Conservation (phyloP, 495 filamentous ascomycete species). For the Tuber calosporum region DNA sequence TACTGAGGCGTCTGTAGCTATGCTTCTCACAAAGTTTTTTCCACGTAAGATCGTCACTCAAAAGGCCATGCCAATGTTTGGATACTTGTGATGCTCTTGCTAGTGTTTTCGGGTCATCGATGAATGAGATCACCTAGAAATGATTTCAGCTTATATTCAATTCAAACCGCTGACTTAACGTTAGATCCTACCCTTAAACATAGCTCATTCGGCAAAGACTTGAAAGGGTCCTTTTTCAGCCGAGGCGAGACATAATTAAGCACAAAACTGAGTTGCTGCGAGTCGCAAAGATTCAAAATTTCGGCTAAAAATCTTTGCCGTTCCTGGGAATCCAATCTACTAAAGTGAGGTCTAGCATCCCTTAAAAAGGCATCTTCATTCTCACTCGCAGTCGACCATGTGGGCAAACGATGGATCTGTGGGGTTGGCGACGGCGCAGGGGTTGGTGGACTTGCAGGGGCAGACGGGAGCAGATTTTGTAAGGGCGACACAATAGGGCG, state of each 20-base stretch:
- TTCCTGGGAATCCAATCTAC: slow-evolving; percentile 44
- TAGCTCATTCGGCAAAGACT: slow-evolving; percentile 78
- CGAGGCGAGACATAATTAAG: slow-evolving; percentile 85
- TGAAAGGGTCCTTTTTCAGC: slow-evolving; percentile 92
- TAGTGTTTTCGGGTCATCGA: slow-evolving; percentile 89
- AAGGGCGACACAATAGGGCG: slow-evolving; percentile 41
- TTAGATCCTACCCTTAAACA: slow-evolving; percentile 64
- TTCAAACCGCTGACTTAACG: slow-evolving; percentile 10
- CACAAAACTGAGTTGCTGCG: slow-evolving; percentile 88
- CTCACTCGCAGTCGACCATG: slow-evolving; percentile 41
- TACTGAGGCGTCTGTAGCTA: slow-evolving; percentile 59
- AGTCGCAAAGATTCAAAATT: slow-evolving; percentile 83
- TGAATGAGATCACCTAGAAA: slow-evolving; percentile 73
- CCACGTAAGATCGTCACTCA: slow-evolving; percentile 96
- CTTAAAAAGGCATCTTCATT: slow-evolving; percentile 41
- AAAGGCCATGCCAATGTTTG: slow-evolving; percentile 78
- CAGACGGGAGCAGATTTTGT: slow-evolving; percentile 41
- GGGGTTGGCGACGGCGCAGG: slow-evolving; percentile 42
- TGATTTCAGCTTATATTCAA: slow-evolving; percentile 12
- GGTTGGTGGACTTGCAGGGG: slow-evolving; percentile 41
- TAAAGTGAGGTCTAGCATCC: slow-evolving; percentile 42
- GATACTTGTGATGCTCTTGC: slow-evolving; percentile 91
- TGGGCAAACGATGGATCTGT: slow-evolving; percentile 41
- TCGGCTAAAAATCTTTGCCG: slow-evolving; percentile 64
- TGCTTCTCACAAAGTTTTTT: slow-evolving; percentile 92